A percentile compares a stretch with the other conserved stretches of the same genome.
Evolutionary conservation across 345 rosid species (phyloP).

Genomic region (Adansonia digitata): DNA sequence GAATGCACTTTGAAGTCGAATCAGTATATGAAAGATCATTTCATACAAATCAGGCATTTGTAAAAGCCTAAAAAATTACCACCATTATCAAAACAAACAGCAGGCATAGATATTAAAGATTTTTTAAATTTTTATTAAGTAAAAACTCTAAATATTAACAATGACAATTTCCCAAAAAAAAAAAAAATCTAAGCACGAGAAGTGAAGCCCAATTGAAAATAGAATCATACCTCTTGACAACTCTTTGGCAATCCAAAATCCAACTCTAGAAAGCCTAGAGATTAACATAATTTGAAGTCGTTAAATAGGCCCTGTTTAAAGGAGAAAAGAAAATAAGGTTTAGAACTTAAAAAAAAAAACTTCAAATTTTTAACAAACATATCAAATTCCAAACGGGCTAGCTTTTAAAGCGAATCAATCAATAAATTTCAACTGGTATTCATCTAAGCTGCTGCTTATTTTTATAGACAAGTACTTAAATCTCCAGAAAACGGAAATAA

Average conservation of each 20-base stretch:
- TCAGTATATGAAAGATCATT: not conserved
- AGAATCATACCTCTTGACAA: constrained; percentile 41
- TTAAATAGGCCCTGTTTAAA: not conserved
- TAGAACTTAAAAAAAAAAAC: not conserved
- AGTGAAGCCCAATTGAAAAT: not conserved
- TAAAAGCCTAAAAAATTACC: not conserved
- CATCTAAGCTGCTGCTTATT: not conserved
- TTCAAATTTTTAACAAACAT: not conserved
- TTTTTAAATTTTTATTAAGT: not conserved
- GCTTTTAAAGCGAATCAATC: not conserved
- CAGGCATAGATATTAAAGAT: not conserved
- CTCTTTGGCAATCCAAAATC: constrained; percentile 33
- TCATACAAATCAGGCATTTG: not conserved
- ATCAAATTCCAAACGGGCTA: not conserved
- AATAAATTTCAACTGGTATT: not conserved
- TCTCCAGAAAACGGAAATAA: not conserved
- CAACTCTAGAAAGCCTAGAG: constrained; percentile 39
- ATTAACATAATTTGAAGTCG: constrained; percentile 31
- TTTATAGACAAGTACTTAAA: not conserved
- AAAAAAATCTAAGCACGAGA: not conserved
- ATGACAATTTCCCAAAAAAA: not conserved
- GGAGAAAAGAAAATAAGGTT: not conserved
- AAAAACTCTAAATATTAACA: not conserved
- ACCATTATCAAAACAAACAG: not conserved
- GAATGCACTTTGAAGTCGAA: not conserved